Evolutionary conservation across 2,329 filamentous ascomycete species (phyloP).

Genomic region (Penicillium psychrosexuale): DNA sequence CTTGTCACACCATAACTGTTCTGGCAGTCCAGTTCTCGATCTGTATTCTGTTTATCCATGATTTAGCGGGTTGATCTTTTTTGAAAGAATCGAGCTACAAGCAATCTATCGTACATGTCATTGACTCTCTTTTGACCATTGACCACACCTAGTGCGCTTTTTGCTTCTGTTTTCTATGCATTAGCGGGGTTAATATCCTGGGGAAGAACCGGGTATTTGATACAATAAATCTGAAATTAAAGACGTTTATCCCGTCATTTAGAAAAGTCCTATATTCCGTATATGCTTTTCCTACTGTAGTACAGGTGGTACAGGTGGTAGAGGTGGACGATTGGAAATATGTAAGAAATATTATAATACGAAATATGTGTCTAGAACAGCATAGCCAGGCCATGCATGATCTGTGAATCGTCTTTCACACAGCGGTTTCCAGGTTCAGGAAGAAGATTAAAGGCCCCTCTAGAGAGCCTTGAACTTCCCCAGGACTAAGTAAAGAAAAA

Average conservation of each 20-base stretch:
- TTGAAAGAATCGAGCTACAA: neutral
- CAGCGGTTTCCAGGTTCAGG: neutral
- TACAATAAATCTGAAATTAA: neutral
- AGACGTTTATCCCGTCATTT: neutral
- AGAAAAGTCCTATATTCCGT: neutral
- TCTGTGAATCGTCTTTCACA: neutral
- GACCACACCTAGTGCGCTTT: neutral
- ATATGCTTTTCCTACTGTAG: too few relatives aligned
- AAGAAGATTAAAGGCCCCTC: neutral
- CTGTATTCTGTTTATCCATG: neutral
- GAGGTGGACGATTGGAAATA: neutral
- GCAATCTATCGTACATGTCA: neutral
- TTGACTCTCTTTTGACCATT: neutral
- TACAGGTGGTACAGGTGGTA: neutral
- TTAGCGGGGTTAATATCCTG: neutral
- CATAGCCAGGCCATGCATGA: neutral
- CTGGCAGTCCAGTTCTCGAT: neutral
- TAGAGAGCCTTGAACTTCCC: slow-evolving; percentile 20
- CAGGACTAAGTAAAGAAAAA: slow-evolving; percentile 6
- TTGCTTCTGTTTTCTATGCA: neutral
- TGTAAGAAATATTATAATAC: neutral
- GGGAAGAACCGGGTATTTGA: neutral
- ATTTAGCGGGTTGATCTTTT: slow-evolving; percentile 1
- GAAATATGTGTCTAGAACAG: neutral
- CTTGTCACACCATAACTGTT: neutral